phyloP scores from a whole-genome alignment of 1,139 yeast genomes.

The Geotrichum restrictum region DNA sequence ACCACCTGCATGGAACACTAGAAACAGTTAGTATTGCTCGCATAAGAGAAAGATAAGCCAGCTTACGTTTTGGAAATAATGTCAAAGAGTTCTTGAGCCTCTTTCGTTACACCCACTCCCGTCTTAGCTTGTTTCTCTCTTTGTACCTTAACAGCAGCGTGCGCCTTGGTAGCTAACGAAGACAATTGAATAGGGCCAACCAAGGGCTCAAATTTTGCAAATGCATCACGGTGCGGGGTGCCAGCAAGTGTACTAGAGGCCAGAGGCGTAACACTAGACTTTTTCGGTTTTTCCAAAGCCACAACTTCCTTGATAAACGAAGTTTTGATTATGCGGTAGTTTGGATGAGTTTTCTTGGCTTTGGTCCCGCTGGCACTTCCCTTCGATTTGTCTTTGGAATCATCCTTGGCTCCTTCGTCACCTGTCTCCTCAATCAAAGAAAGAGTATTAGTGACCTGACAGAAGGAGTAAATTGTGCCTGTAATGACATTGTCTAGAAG shows the following conservation, averaged over 20 bases:
- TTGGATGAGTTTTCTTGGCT: conserved; percentile 33
- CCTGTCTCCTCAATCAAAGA: conserved; percentile 34
- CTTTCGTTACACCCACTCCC: conserved; percentile 44
- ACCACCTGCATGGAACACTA: conserved; percentile 48
- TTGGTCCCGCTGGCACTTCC: conserved; percentile 20
- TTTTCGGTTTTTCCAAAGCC: conserved; percentile 42
- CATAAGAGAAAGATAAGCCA: not conserved
- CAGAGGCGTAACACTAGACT: conserved; percentile 14
- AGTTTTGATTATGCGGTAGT: conserved; percentile 55
- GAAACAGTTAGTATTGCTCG: not conserved
- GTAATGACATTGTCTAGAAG: conserved; percentile 53
- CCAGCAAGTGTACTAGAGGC: conserved; percentile 18
- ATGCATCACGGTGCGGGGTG: conserved; percentile 23
- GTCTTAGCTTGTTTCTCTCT: conserved; percentile 27
- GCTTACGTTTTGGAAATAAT: conserved; percentile 44
- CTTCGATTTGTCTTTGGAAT: not conserved
- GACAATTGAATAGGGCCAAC: conserved; percentile 34
- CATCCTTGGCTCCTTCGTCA: conserved; percentile 9
- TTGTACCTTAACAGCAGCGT: conserved; percentile 29
- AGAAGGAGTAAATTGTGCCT: conserved; percentile 63
- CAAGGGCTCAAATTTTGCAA: conserved; percentile 28
- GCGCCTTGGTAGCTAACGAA: conserved; percentile 29
- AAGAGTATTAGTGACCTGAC: conserved; percentile 44
- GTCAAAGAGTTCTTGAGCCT: conserved; percentile 50
- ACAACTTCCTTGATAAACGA: conserved; percentile 55